Percentiles rank a stretch among this genome's conserved stretches.
Evolutionary conservation across 2,329 filamentous ascomycete genomes (phyloP).

Genomic region (Metarhizium brunneum): DNA sequence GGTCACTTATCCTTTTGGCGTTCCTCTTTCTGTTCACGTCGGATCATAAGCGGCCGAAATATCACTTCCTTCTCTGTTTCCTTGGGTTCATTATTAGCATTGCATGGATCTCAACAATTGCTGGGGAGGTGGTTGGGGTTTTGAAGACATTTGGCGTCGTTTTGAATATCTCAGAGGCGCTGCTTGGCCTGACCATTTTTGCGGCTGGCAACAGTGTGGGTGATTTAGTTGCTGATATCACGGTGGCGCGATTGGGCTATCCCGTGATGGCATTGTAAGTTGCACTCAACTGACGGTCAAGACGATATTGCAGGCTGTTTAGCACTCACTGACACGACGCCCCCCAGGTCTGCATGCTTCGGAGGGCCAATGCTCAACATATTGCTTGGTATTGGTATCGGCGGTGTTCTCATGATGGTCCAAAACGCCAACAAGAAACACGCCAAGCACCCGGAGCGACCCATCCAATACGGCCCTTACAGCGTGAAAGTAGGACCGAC

Average conservation of each 20-base stretch:
- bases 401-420: conserved; percentile 80
- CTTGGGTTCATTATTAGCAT: conserved; percentile 86
- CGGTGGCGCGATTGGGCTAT: conserved; percentile 84
- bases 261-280: conserved; percentile 83
- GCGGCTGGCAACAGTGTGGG: conserved; percentile 93
- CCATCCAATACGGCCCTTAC: conserved; percentile 65
- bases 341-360: conserved; percentile 70
- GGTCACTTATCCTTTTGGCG: conserved; percentile 57
- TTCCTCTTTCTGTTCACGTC: conserved; percentile 61
- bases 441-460: conserved; percentile 55
- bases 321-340: background rate
- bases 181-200: conserved; percentile 90
- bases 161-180: conserved; percentile 85
- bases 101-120: conserved; percentile 93
- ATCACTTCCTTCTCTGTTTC: conserved; percentile 74
- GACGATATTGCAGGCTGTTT: background rate
- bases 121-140: conserved; percentile 89
- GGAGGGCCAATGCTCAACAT: conserved; percentile 99
- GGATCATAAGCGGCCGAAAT: conserved; percentile 56
- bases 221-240: conserved; percentile 90
- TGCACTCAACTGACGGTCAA: background rate
- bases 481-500: conserved; percentile 77
- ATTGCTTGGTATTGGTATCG: conserved; percentile 84
- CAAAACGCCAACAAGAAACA: conserved; percentile 57
- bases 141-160: conserved; percentile 91